Conservation (phyloP, 768 basidiomycete species). For the Tylopilus intermedius region DNA sequence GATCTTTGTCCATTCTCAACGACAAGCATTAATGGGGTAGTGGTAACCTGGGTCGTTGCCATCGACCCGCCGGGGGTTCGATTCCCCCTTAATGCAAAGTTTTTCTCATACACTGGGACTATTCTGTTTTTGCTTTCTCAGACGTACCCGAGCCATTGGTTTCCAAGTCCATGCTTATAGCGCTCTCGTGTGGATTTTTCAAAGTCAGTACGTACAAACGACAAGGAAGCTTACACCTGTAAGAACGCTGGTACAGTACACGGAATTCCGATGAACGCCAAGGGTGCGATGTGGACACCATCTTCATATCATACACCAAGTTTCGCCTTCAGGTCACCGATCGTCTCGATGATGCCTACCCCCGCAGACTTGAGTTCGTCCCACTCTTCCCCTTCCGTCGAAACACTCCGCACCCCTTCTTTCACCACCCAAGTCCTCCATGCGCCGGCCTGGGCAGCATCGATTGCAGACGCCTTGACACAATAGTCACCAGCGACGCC, state of each 20-base stretch:
- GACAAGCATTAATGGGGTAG: constrained; percentile 41
- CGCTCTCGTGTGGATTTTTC: not conserved
- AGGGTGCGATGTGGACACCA: not conserved
- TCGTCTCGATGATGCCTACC: constrained; percentile 29
- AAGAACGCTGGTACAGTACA: not conserved
- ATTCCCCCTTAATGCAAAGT: constrained; percentile 72
- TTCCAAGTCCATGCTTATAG: not conserved
- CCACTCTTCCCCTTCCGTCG: constrained; percentile 33
- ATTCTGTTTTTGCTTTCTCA: not conserved
- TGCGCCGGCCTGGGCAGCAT: constrained; percentile 41
- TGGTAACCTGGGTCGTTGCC: constrained; percentile 40
- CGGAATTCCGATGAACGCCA: not conserved
- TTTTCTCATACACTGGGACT: not conserved
- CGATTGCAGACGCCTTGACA: constrained; percentile 55
- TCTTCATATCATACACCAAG: constrained; percentile 11
- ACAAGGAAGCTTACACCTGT: not conserved
- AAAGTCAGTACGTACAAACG: not conserved
- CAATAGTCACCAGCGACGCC: constrained; percentile 80
- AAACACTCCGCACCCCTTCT: constrained; percentile 45
- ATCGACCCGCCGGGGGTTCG: constrained; percentile 87
- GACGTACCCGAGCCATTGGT: not conserved
- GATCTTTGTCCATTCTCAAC: not conserved
- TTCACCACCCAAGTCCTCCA: constrained; percentile 49
- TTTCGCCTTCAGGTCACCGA: constrained; percentile 25
- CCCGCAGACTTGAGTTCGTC: constrained; percentile 35